Base-by-base conservation (phyloP, 805 yeast genomes). In the Candida nitratophila region DNA sequence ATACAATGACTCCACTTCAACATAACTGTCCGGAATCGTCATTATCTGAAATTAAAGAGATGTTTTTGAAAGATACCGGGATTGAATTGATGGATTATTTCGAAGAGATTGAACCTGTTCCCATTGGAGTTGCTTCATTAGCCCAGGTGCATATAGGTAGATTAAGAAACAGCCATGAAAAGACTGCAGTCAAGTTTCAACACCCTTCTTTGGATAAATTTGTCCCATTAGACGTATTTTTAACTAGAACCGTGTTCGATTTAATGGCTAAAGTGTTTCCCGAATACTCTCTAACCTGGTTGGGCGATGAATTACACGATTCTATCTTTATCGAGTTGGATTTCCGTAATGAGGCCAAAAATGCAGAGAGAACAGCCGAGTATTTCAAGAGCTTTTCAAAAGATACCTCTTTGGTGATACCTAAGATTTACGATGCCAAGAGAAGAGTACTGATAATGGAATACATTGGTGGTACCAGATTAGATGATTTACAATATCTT, bases 81-180 rank as follows among this genome's bases (percentile, higher is more conserved):
- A 52, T 58, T 14, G 47, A 68, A 1, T 58, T 91, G 14, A 74
- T 71, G 17, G 93, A 85, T 0, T 51, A 79, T 36, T 93, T 93
- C 60, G 60, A 66, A 10, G 77, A 73, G 34, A 86, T 93, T 56
- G 76, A 83, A 47, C 72, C 76, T 0, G 63, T 59, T 10, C 99
- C 99, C 0, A 81, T 93, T 36, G 99, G 99, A 1, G 95, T 87
- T 5, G 99, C 99, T 0, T 87, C 96, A 1, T 70, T 93, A 50
- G 99, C 99, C 0, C 99, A 93, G 58, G 99, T 93, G 5, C 98
- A 93, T 64, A 66, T 70, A 21, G 99, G 95, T 0, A 73, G 62
- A 2, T 59, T 90, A 43, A 65, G 59, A 3, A 73, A 71, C 1
- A 86, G 85, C 2, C 46, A 53, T 35, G 74, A 81, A 47, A 77